Evolutionary conservation across 148 eudicot genomes (phyloP).

Genomic region (Persicaria maculosa): DNA sequence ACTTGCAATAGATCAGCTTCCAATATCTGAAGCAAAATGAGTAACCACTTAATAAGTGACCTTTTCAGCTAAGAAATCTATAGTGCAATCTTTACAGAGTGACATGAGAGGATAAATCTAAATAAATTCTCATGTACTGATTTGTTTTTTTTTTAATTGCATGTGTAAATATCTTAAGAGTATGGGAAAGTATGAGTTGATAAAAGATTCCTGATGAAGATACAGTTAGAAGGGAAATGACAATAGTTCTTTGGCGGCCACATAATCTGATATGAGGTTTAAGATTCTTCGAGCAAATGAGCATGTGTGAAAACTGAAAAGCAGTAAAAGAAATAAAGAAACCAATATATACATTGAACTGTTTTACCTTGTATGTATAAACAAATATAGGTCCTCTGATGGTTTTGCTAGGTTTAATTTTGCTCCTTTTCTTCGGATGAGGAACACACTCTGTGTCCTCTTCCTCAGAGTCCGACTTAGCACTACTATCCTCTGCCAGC

Average conservation of each 20-base stretch:
- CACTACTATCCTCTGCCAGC: conserved; percentile 23
- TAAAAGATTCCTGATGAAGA: not conserved
- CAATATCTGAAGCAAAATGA: conserved; percentile 43
- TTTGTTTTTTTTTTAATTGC: too few relatives aligned
- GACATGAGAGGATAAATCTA: not conserved
- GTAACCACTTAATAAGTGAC: not conserved
- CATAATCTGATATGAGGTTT: too few relatives aligned
- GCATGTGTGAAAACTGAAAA: not conserved
- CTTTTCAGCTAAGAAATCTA: not conserved
- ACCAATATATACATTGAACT: not conserved
- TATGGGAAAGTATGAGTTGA: not conserved
- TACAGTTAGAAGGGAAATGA: too few relatives aligned
- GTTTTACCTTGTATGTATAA: conserved; percentile 70
- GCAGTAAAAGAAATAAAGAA: not conserved
- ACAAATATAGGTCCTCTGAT: conserved; percentile 49
- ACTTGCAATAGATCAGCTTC: conserved; percentile 87
- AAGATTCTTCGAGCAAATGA: not conserved
- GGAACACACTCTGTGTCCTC: conserved; percentile 30
- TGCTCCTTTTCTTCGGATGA: conserved; percentile 25
- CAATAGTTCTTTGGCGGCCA: too few relatives aligned
- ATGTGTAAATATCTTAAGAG: not conserved
- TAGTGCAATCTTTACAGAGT: not conserved
- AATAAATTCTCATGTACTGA: not conserved
- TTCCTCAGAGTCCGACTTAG: conserved; percentile 26
- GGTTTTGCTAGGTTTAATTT: conserved; percentile 18